Evolutionary conservation across 495 filamentous ascomycete genomes (phyloP), one percentile per base, ranked within the genome.

Genomic region (Xylaria curta): DNA sequence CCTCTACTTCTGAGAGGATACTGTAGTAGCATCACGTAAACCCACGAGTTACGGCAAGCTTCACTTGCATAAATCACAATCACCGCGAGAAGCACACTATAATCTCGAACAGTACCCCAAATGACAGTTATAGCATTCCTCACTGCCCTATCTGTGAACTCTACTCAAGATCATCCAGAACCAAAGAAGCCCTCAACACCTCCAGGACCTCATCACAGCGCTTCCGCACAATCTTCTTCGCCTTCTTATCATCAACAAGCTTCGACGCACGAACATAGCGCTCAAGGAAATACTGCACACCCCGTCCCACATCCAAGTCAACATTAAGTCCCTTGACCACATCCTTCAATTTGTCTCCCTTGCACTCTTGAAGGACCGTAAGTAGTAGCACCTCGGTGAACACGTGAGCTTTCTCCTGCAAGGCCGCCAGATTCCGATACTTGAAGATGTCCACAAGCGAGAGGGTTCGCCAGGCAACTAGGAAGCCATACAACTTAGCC

Each of bases 381-480:
- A 95, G 90, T 28, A 98, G 82, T 77, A 97, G 76, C 1, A 97
- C 77, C 79, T 97, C 94, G 38, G 94, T 83, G 73, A 97, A 95
- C 1, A 85, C 89, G 69, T 89, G 89, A 0, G 92, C 92, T 81
- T 92, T 93, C 5, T 86, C 80, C 74, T 95, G 92, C 24, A 97
- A 83, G 75, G 92, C 93, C 15, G 90, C 84, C 54, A 95, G 88
- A 72, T 95, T 94, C 53, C 97, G 89, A 44, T 87, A 90, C 80
- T 87, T 97, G 53, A 98, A 79, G 40, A 92, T 84, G 0, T 83
- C 82, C 17, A 42, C 62, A 17, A 99, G 78, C 5, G 83, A 84
- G 26, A 98, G 79, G 1, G 82, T 86, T 4, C 89, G 88, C 46
- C 90, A 90, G 0, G 87, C 88, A 61, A 98, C 87, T 4, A 99